Evolutionary conservation across 2,329 filamentous ascomycete genomes (phyloP).

Genomic region (Plenodomus tracheiphilus): DNA sequence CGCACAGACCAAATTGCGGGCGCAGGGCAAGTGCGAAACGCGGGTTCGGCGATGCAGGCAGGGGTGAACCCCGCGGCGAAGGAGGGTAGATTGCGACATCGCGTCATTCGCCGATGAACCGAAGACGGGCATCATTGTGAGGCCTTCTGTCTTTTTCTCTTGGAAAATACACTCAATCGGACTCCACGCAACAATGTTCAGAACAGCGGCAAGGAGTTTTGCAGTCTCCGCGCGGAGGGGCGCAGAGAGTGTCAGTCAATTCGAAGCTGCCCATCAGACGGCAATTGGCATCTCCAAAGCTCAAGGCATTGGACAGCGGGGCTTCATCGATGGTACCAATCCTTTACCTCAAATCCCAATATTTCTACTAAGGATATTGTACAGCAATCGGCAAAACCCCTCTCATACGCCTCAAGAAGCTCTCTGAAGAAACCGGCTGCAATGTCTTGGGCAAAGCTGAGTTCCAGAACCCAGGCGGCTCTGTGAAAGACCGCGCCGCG

Average conservation of each 20-base stretch:
- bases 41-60: too few relatives aligned
- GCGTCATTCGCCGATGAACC: constrained; percentile 20
- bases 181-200: constrained; percentile 70
- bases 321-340: constrained; percentile 73
- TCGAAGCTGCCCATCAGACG: constrained; percentile 59
- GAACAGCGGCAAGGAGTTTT: constrained; percentile 69
- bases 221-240: constrained; percentile 63
- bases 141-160: constrained; percentile 3
- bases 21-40: constrained; percentile 17
- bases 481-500: constrained; percentile 93
- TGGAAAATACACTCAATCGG: constrained; percentile 2
- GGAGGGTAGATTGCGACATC: constrained; percentile 4
- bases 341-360: constrained; percentile 7
- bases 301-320: constrained; percentile 75
- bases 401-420: constrained; percentile 82
- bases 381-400: constrained; percentile 96
- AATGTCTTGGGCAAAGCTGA: constrained; percentile 95
- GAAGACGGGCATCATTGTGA: constrained; percentile 16
- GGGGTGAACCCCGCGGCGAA: neutral
- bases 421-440: constrained; percentile 91
- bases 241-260: constrained; percentile 51
- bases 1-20: constrained; percentile 10
- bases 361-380: too few relatives aligned
- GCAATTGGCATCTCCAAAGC: constrained; percentile 75
- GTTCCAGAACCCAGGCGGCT: constrained; percentile 97